Evolutionary conservation across 2,329 filamentous ascomycete species (phyloP).

Genomic region (Esteya vermicola): DNA sequence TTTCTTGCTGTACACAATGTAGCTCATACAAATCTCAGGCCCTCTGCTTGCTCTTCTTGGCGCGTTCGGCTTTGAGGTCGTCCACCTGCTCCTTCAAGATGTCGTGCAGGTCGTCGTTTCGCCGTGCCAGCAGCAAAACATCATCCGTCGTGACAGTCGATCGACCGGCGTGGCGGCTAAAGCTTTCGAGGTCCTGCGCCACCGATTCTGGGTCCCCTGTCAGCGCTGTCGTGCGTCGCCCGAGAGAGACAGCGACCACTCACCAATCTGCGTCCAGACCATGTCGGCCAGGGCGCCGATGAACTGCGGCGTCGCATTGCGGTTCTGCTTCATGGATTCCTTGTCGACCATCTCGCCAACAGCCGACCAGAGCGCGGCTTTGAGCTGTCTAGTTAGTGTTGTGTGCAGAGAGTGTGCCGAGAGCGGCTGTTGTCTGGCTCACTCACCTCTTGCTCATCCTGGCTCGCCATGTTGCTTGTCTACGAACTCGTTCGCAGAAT

Average conservation of each 20-base stretch:
- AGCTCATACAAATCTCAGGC: neutral
- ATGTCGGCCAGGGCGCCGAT: constrained; percentile 77
- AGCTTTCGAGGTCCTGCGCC: constrained; percentile 40
- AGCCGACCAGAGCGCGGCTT: constrained; percentile 71
- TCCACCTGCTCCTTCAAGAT: constrained; percentile 61
- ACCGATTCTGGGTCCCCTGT: constrained; percentile 32
- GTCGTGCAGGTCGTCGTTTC: constrained; percentile 71
- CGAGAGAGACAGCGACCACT: too few species aligned
- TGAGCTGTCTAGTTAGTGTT: constrained; percentile 34
- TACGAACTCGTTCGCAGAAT: too few species aligned
- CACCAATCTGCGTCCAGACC: constrained; percentile 78
- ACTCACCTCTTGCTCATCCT: constrained; percentile 15
- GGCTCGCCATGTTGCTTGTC: constrained; percentile 12
- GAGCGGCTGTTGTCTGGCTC: neutral
- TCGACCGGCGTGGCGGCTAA: constrained; percentile 63
- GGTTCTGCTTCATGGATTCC: constrained; percentile 55
- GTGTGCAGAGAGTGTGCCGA: neutral
- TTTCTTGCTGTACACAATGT: neutral
- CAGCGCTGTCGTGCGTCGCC: too few species aligned
- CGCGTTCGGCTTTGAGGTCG: constrained; percentile 31
- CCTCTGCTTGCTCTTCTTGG: constrained; percentile 18
- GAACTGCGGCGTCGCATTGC: constrained; percentile 85
- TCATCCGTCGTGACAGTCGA: constrained; percentile 72
- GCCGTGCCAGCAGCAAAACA: constrained; percentile 70
- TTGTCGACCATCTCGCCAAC: constrained; percentile 83